Evolutionary conservation across 331 rosid genomes (phyloP), one percentile per base, ranked within the genome.

Genomic region (Rhamnella rubrinervis): DNA sequence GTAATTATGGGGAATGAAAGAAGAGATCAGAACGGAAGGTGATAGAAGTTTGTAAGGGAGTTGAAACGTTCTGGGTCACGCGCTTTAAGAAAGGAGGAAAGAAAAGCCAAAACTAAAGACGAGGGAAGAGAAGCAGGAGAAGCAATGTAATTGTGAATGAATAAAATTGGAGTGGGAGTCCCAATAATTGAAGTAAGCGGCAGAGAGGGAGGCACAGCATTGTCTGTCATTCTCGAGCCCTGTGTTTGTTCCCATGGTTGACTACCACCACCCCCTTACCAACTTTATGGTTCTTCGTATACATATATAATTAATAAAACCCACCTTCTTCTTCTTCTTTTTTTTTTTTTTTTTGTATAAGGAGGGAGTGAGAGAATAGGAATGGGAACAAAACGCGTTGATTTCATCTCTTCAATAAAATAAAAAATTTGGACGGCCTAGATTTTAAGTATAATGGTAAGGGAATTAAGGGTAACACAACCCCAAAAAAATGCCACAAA

Each of bases 171-270:
- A 63, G 78, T 77, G 66, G 53, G 85, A 84, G 74, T 87, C 79
- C 87, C 87, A 73, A 82, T 71, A 84, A 77, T 81, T 68, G 74
- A 76, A 66, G 80, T 3, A 31, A 31, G 35, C 4, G 4, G 5
- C 5, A 31, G 35, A 31, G 35, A 31, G 35, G 35, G 35, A 40
- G 47, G n/a, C 35, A 37, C 6, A 11, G 25, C 59, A 64, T 35
- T 59, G 61, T 71, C 46, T 71, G 81, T 72, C 81, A 69, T 86
- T 81, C 93, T 89, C 96, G 96, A 89, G 96, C 96, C 96, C 80
- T 81, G 93, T 74, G 93, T 80, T 55, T 81, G 93, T 89, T 87
- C 91, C 91, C 88, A 69, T 69, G 71, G 86, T 84, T 89, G 83
- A 86, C 95, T 84, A 67, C 84, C 55, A 74, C 46, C 73, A 65